Conservation (phyloP, 148 eudicot species). For the Rheum nobile region DNA sequence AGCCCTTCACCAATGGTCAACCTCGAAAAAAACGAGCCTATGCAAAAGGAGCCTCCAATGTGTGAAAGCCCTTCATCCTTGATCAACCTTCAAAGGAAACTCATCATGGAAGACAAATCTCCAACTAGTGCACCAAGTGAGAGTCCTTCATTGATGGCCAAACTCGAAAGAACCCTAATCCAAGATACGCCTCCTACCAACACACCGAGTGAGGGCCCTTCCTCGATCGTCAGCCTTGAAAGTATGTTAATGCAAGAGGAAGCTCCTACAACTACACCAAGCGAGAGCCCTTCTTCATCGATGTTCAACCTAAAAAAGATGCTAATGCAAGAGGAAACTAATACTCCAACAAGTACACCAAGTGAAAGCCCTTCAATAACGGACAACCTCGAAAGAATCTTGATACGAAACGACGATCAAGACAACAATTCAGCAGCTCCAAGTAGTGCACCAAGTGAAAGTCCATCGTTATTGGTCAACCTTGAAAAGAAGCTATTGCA, state of each 20-base stretch:
- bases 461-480: neutral
- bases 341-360: neutral
- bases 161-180: neutral
- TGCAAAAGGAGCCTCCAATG: neutral
- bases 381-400: neutral
- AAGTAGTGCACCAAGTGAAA: no score
- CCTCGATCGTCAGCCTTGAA: neutral
- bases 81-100: neutral
- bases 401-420: neutral
- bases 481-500: neutral
- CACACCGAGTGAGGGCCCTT: neutral
- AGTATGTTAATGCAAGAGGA: neutral
- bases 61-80: neutral
- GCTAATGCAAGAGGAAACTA: no score
- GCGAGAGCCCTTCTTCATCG: neutral
- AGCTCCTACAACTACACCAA: neutral
- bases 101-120: neutral
- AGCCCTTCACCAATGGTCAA: neutral
- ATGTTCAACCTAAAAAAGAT: neutral
- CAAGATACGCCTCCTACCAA: neutral
- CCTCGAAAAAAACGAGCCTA: neutral
- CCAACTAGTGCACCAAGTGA: neutral
- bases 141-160: neutral
- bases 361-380: neutral
- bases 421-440: neutral